Conservation (phyloP, 495 filamentous ascomycete species). For the Neurospora pannonica region DNA sequence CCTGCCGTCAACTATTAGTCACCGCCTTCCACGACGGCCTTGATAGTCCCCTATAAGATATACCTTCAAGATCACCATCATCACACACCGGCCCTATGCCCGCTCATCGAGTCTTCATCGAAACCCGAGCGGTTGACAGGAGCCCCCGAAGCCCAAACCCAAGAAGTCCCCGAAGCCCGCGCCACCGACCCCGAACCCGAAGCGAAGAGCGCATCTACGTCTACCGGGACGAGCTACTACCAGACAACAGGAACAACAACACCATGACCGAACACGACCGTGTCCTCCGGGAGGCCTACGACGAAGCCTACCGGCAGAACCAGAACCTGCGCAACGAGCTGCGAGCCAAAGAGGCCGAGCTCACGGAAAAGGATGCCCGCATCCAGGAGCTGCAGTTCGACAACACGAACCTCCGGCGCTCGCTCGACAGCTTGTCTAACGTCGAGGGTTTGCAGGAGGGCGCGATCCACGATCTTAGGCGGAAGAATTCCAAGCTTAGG, state of each 20-base stretch:
- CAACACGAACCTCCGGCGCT: constrained; percentile 18
- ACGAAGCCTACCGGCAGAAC: constrained; percentile 14
- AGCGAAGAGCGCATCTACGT: constrained; percentile 15
- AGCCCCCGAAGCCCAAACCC: neutral
- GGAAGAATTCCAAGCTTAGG: constrained; percentile 13
- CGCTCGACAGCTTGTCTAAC: constrained; percentile 12
- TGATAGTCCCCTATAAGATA: neutral
- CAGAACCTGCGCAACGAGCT: constrained; percentile 9
- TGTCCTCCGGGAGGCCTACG: constrained; percentile 4
- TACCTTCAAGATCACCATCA: neutral
- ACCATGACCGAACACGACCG: constrained; percentile 15
- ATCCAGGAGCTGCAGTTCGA: constrained; percentile 12
- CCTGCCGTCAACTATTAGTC: neutral
- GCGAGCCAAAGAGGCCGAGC: constrained; percentile 5
- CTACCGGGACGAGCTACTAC: constrained; percentile 9
- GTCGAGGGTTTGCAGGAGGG: constrained; percentile 9
- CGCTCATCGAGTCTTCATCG: constrained; percentile 16
- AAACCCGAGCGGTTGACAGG: constrained; percentile 4
- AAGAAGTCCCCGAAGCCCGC: constrained; percentile 7
- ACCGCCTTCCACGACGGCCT: neutral
- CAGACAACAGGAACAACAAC: neutral
- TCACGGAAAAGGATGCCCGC: constrained; percentile 2
- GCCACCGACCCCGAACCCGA: constrained; percentile 4
- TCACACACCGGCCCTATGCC: neutral
- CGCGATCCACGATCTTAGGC: constrained; percentile 9